Conservation (phyloP, 805 yeast species). For the Wickerhamiella cacticola region DNA sequence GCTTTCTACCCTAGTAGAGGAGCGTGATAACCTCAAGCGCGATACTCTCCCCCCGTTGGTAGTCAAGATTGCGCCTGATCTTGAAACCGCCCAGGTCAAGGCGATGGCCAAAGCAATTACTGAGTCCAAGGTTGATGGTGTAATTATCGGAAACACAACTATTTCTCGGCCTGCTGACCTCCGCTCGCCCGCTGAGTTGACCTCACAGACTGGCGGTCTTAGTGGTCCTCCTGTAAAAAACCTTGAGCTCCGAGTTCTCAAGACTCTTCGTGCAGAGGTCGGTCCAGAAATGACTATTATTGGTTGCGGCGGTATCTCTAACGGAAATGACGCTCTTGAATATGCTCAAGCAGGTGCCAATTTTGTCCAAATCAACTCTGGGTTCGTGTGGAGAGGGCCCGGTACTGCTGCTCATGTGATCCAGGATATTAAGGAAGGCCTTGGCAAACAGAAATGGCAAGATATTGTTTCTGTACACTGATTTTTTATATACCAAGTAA, state of each 20-base stretch:
- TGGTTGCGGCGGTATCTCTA: conserved; percentile 92
- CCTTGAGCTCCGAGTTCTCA: conserved; percentile 57
- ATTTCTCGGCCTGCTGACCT: conserved; percentile 63
- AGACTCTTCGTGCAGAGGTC: conserved; percentile 58
- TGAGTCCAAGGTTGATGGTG: conserved; percentile 72
- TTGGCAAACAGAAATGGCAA: conserved; percentile 75
- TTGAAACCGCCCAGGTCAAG: conserved; percentile 64
- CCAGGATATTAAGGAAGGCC: conserved; percentile 45
- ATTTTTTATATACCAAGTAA: neutral
- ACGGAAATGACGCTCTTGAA: conserved; percentile 79
- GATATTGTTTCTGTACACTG: neutral
- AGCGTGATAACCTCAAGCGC: conserved; percentile 45
- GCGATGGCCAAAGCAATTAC: conserved; percentile 75
- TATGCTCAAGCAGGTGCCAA: conserved; percentile 90
- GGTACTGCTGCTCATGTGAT: conserved; percentile 57
- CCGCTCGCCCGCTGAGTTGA: conserved; percentile 35
- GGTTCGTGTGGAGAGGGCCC: conserved; percentile 88
- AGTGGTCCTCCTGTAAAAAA: conserved; percentile 90
- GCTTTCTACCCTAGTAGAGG: conserved; percentile 53
- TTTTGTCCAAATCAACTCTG: conserved; percentile 76
- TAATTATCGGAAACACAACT: conserved; percentile 86
- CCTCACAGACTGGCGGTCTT: conserved; percentile 71
- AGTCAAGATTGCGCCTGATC: conserved; percentile 91
- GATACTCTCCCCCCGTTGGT: conserved; percentile 58
- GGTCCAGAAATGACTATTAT: conserved; percentile 64